phyloP scores from a whole-genome alignment of 2,329 filamentous ascomycete genomes.

The Diaporthe ilicicola region DNA sequence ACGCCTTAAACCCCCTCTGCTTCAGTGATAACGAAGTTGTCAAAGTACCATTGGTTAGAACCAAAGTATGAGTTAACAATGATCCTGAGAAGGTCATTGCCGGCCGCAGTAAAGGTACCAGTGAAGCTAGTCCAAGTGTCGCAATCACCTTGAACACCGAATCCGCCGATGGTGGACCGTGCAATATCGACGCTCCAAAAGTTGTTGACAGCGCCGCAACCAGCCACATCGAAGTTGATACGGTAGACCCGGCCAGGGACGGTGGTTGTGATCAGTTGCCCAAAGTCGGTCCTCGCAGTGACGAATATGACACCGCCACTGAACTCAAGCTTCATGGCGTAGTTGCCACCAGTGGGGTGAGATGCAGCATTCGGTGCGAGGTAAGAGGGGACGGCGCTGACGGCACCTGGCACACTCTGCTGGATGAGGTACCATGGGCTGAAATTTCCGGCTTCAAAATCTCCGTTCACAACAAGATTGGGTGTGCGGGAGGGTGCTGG shows the following conservation, averaged over 20 bases:
- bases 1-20: not conserved
- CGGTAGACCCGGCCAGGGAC: not conserved
- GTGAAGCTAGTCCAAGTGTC: not conserved
- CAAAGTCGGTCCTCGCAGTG: not conserved
- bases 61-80: accelerated
- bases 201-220: not conserved
- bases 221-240: not conserved
- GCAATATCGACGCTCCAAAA: not conserved
- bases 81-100: not conserved
- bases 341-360: not conserved
- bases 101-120: not conserved
- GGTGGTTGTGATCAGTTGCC: not conserved
- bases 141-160: not conserved
- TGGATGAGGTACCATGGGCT: not conserved
- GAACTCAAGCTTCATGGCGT: not conserved
- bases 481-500: no score
- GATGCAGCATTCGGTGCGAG: not conserved
- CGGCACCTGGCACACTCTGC: accelerated
- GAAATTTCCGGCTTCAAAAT: not conserved
- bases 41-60: not conserved
- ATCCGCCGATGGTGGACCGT: not conserved
- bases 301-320: not conserved
- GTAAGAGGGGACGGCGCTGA: not conserved
- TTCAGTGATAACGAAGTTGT: not conserved
- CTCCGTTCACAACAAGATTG: not conserved